Conservation (phyloP, 2,329 filamentous ascomycete genomes). For the Calonectria hawksworthii region DNA sequence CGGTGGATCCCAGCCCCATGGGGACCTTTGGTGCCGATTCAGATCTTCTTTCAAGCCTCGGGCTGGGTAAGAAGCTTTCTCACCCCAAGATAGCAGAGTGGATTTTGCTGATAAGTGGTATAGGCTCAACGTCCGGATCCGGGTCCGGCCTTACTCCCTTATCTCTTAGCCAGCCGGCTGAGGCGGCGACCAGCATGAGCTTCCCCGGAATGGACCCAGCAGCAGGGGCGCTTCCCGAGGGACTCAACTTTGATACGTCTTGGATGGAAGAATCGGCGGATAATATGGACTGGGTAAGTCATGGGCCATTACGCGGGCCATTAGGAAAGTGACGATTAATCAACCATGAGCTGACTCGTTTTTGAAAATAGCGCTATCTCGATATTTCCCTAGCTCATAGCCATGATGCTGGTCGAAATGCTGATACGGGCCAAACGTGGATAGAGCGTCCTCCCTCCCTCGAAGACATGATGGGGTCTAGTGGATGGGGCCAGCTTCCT, state of each 20-base stretch:
- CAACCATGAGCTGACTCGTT: slow-evolving; percentile 23
- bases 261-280: slow-evolving; percentile 51
- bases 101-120: slow-evolving; percentile 29
- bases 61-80: slow-evolving; percentile 36
- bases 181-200: slow-evolving; percentile 38
- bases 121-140: slow-evolving; percentile 38
- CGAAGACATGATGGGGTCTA: slow-evolving; percentile 43
- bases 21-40: slow-evolving; percentile 36
- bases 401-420: slow-evolving; percentile 44
- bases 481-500: slow-evolving; percentile 38
- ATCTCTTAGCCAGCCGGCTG: slow-evolving; percentile 35
- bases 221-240: slow-evolving; percentile 21
- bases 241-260: slow-evolving; percentile 51
- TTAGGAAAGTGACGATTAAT: neutral
- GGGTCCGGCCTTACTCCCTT: slow-evolving; percentile 38
- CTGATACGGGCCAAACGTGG: slow-evolving; percentile 48
- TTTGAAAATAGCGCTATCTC: slow-evolving; percentile 46
- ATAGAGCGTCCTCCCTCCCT: slow-evolving; percentile 45
- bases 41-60: slow-evolving; percentile 40
- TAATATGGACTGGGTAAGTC: slow-evolving; percentile 57
- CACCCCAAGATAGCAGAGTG: slow-evolving; percentile 1
- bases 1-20: slow-evolving; percentile 38
- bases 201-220: slow-evolving; percentile 37
- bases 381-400: slow-evolving; percentile 52
- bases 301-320: neutral